Conservation (phyloP, 2,329 filamentous ascomycete genomes). For the Xylaria multiplex region DNA sequence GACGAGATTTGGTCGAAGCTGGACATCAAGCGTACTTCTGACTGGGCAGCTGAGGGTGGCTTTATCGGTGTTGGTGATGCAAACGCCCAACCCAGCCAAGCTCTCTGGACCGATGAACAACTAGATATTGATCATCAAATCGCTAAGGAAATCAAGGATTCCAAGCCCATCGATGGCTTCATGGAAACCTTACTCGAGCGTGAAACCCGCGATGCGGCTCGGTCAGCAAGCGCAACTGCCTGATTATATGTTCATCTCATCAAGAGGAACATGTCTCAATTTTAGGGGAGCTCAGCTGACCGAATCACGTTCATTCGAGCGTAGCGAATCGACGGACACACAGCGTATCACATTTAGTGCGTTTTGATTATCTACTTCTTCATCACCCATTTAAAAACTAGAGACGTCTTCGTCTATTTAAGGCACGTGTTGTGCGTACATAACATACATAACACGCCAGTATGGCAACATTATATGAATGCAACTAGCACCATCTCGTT, state of each 20-base stretch:
- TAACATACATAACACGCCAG: slow-evolving; percentile 33
- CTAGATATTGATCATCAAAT: slow-evolving; percentile 75
- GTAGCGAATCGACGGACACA: slow-evolving; percentile 38
- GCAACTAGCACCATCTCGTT: slow-evolving; percentile 47
- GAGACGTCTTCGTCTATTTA: slow-evolving; percentile 34
- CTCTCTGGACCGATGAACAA: slow-evolving; percentile 94
- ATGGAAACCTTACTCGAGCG: slow-evolving; percentile 69
- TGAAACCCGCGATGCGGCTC: slow-evolving; percentile 52
- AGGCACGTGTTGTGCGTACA: slow-evolving; percentile 33
- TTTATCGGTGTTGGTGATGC: slow-evolving; percentile 93
- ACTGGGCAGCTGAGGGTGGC: slow-evolving; percentile 90
- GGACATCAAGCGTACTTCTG: slow-evolving; percentile 88
- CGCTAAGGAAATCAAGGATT: slow-evolving; percentile 68
- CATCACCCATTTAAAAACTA: slow-evolving; percentile 27
- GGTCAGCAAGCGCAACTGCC: slow-evolving; percentile 49
- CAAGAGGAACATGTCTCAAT: slow-evolving; percentile 31
- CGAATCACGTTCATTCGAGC: slow-evolving; percentile 50
- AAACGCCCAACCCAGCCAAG: slow-evolving; percentile 66
- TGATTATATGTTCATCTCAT: slow-evolving; percentile 39
- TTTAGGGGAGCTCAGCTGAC: slow-evolving; percentile 49
- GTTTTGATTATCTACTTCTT: slow-evolving; percentile 43
- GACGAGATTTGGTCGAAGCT: slow-evolving; percentile 90
- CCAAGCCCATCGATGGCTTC: slow-evolving; percentile 53
- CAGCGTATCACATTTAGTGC: slow-evolving; percentile 33
- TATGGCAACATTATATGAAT: slow-evolving; percentile 41